Percentiles rank a stretch among this genome's conserved stretches.
Conservation (phyloP, 129 eudicot species). For the Erigeron canadensis region DNA sequence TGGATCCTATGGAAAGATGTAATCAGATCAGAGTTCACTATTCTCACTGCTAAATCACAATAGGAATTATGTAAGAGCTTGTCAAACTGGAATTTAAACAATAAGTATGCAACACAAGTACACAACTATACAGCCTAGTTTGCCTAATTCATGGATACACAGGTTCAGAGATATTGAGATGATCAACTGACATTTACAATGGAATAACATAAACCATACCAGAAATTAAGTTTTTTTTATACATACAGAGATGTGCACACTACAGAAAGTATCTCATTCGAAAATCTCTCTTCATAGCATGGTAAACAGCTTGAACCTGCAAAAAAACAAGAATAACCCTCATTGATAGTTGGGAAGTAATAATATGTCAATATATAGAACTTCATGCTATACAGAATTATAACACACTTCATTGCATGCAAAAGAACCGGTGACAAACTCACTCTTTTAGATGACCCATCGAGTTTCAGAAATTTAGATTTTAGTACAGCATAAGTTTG, state of each 20-base stretch:
- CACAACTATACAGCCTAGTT: not conserved
- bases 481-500: not conserved
- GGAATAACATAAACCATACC: slow-evolving; percentile 16
- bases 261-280: slow-evolving; percentile 91
- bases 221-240: not conserved
- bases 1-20: not conserved
- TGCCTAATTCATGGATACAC: slow-evolving; percentile 3
- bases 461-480: not conserved
- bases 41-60: no score
- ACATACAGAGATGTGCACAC: slow-evolving; percentile 2
- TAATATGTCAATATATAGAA: not conserved
- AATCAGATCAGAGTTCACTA: not conserved
- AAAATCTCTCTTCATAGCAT: slow-evolving; percentile 90
- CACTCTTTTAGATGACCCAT: not conserved
- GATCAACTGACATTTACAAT: slow-evolving; percentile 9
- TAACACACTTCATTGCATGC: slow-evolving; percentile 5
- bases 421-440: not conserved
- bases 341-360: not conserved
- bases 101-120: not conserved
- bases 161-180: not conserved
- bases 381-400: not conserved
- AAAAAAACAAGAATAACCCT: slow-evolving; percentile 14
- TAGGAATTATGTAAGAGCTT: no score
- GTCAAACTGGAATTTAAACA: not conserved
- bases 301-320: slow-evolving; percentile 98